Evolutionary conservation across 306 rosid species (phyloP).

Genomic region (Betula pendula): DNA sequence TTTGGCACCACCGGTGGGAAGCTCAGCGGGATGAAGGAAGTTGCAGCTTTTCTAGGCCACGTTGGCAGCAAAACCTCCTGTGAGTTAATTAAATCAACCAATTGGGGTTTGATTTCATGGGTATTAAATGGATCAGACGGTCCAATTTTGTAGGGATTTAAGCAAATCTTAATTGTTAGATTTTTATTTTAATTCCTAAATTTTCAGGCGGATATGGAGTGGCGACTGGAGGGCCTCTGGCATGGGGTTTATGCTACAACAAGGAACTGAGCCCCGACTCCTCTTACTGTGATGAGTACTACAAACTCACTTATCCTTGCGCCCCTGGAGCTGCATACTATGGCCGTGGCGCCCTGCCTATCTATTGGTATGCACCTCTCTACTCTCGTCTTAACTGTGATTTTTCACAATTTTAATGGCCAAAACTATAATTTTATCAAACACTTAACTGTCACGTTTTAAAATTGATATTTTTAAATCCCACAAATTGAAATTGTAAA

Average conservation of each 20-base stretch:
- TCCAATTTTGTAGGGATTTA: neutral
- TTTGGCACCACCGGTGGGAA: conserved; percentile 91
- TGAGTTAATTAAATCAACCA: conserved; percentile 34
- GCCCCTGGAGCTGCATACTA: conserved; percentile 81
- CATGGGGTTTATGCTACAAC: conserved; percentile 96
- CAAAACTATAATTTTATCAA: no score
- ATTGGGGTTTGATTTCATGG: neutral
- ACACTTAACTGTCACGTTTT: no score
- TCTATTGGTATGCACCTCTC: conserved; percentile 65
- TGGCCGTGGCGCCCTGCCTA: conserved; percentile 95
- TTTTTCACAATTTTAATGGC: no score
- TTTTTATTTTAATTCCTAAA: no score
- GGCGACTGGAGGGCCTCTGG: conserved; percentile 92
- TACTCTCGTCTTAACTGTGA: neutral
- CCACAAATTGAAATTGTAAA: no score
- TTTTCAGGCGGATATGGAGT: conserved; percentile 95
- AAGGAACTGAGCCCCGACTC: conserved; percentile 93
- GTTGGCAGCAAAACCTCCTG: conserved; percentile 91
- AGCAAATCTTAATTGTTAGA: no score
- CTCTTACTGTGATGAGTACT: conserved; percentile 75
- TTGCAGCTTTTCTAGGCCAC: conserved; percentile 88
- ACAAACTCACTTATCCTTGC: conserved; percentile 80
- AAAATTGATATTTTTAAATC: no score
- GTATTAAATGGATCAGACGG: neutral
- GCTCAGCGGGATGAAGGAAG: conserved; percentile 70